Percentiles rank a stretch among this genome's conserved stretches.
These are phyloP conservation scores for Plectosphaerella cucumerina DNA, from an alignment of 2,329 filamentous ascomycete genomes.

Conservation along the genomic window DNA sequence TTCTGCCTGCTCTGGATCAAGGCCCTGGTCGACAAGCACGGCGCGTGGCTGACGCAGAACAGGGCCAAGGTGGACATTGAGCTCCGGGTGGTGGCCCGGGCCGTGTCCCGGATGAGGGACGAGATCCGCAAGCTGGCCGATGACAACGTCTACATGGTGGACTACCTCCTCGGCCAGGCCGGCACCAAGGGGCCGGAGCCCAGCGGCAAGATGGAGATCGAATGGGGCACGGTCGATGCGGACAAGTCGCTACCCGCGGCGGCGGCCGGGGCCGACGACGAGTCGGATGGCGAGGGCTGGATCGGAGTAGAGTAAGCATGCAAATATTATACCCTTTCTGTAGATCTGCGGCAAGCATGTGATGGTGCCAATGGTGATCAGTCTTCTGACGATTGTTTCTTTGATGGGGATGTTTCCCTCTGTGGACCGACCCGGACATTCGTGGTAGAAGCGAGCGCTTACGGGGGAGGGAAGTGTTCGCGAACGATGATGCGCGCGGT, in stretches of 20 bases:
- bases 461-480: too few species aligned
- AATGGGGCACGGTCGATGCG: slow-evolving; percentile 9
- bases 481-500: too few species aligned
- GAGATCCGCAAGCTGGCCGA: slow-evolving; percentile 81
- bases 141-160: slow-evolving; percentile 83
- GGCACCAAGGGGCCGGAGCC: slow-evolving; percentile 4
- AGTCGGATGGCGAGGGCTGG: slow-evolving; percentile 40
- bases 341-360: not conserved
- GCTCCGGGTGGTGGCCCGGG: slow-evolving; percentile 75
- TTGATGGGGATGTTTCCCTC: too few species aligned
- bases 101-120: slow-evolving; percentile 73
- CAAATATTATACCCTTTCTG: slow-evolving; percentile 13
- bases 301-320: slow-evolving; percentile 41
- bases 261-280: slow-evolving; percentile 24
- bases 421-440: too few species aligned
- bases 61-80: slow-evolving; percentile 78
- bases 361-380: not conserved
- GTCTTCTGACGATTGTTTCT: too few species aligned
- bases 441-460: too few species aligned
- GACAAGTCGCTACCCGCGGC: slow-evolving; percentile 8
- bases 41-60: slow-evolving; percentile 78
- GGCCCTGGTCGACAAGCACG: slow-evolving; percentile 75
- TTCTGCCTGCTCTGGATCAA: slow-evolving; percentile 94
- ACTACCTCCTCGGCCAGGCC: slow-evolving; percentile 66
- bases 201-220: slow-evolving; percentile 19